Evolutionary conservation across 1,139 yeast species (phyloP), one percentile per base, ranked within the genome.

Genomic region (Geotrichum restrictum): DNA sequence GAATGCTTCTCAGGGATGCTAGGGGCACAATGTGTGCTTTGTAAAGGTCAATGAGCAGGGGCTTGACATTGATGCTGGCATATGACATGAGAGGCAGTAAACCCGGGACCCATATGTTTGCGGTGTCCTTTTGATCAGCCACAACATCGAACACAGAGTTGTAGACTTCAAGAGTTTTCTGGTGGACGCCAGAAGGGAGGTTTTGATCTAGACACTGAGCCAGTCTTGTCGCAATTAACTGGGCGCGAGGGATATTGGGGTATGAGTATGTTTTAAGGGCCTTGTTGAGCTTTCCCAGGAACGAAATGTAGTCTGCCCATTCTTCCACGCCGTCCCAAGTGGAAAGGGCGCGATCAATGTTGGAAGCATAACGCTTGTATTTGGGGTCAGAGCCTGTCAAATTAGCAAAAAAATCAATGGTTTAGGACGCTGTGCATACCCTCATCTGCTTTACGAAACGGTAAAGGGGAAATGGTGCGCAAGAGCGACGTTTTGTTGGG

Each of bases 301-400:
- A 89, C 19, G 97, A 85, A 55, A 93, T 93, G 68, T 91, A 89
- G 66, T 93, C 98, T n/a, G 98, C 98, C 98, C 98, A 93, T 72
- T 91, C 98, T 41, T 83, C 85, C 1, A 89, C 83, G n/a, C 82
- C 69, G 53, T 88, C 96, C 71, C 93, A 93, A n/a, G 82, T 74
- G 6, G 79, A 74, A 27, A 93, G 72, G 0, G 94, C 89, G 58
- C 84, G 81, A 55, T 87, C 95, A 5, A 89, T 79, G 57, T 75
- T 80, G 31, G 81, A 76, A 24, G 75, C 71, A 64, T 83, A 85
- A 58, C 86, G 81, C 68, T 81, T 85, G 64, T 85, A 89, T 62
- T 81, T 84, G 1, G 88, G 69, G 53, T 67, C 70, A 19, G 50
- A 22, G 27, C 42, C 53, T 51, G 36, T 24, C 32, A 19, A 16